phyloP scores from a whole-genome alignment of 192 early-diverging fungal species.

The Backusella sp. region DNA sequence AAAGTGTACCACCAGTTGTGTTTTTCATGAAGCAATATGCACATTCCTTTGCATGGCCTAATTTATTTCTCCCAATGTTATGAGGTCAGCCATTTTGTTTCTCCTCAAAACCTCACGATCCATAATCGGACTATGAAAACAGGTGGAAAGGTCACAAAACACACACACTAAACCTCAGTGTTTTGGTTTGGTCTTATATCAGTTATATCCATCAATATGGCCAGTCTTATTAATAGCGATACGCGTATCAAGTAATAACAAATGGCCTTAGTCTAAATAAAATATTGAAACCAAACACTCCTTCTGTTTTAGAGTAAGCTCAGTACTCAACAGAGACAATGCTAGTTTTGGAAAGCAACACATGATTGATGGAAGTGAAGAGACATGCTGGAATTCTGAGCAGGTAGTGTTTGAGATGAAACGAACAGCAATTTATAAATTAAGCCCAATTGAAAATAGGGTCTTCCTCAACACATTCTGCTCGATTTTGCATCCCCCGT shows the following conservation, averaged over 20 bases:
- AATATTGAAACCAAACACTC: not conserved
- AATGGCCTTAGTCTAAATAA: not conserved
- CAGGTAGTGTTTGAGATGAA: constrained; percentile 44
- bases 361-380: constrained; percentile 72
- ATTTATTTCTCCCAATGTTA: no score
- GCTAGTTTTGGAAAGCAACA: constrained; percentile 77
- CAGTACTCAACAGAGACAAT: constrained; percentile 80
- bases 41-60: no score
- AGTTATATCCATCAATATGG: constrained; percentile 15
- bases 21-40: no score
- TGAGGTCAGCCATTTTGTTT: no score
- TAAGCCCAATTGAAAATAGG: constrained; percentile 32
- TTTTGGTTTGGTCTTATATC: no score
- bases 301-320: constrained; percentile 68
- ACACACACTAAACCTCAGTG: no score
- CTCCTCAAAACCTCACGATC: no score
- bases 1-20: no score
- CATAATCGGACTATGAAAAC: not conserved
- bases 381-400: constrained; percentile 97
- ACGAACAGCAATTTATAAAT: no score
- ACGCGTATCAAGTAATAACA: constrained; percentile 40
- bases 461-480: constrained; percentile 72
- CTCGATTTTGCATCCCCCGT: constrained; percentile 63
- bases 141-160: not conserved
- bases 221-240: constrained; percentile 36